Evolutionary conservation across 2,329 filamentous ascomycete genomes (phyloP).

Genomic region (Coleophoma crateriformis): DNA sequence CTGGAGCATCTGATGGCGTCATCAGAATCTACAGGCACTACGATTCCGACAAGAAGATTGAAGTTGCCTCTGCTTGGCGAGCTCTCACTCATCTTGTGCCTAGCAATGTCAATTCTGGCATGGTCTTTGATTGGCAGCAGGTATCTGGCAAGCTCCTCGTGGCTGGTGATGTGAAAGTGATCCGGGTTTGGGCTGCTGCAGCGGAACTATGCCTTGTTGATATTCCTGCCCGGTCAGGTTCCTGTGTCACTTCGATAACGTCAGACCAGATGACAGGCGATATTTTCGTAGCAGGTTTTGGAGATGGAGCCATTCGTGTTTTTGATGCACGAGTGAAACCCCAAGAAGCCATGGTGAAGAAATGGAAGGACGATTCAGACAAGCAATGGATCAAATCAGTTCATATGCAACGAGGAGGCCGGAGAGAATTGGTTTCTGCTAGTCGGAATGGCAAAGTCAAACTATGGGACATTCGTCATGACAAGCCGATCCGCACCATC

Average conservation of each 20-base stretch:
- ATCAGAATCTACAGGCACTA: conserved; percentile 92
- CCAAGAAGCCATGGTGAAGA: conserved; percentile 87
- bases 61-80: conserved; percentile 86
- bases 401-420: conserved; percentile 92
- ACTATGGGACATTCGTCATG: conserved; percentile 93
- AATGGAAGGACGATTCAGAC: conserved; percentile 85
- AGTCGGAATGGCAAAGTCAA: conserved; percentile 91
- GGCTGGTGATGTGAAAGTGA: conserved; percentile 90
- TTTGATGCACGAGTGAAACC: conserved; percentile 85
- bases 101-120: conserved; percentile 87
- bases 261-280: conserved; percentile 98
- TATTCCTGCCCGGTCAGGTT: conserved; percentile 89
- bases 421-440: conserved; percentile 84
- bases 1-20: conserved; percentile 90
- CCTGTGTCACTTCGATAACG: conserved; percentile 91
- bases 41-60: conserved; percentile 67
- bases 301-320: conserved; percentile 88
- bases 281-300: conserved; percentile 92
- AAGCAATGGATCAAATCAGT: conserved; percentile 93
- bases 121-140: conserved; percentile 99
- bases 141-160: conserved; percentile 94
- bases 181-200: conserved; percentile 92
- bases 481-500: conserved; percentile 68
- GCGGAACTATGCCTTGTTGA: conserved; percentile 90
- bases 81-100: conserved; percentile 91